Base-by-base conservation (phyloP, 1,284 basidiomycete species). In the Irpex sp. region DNA sequence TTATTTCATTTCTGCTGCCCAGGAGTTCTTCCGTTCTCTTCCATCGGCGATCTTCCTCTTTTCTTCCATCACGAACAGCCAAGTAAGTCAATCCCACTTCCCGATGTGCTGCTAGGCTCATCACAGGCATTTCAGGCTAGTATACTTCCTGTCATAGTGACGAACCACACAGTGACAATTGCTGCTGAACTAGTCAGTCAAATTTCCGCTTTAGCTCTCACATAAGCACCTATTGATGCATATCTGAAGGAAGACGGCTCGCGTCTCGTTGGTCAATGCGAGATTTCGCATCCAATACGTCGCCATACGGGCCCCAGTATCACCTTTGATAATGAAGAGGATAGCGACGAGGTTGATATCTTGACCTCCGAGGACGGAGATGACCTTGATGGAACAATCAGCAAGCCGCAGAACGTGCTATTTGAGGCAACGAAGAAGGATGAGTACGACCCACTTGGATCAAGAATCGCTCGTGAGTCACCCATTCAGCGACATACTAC, bases 41-140 rank as follows among this genome's bases (percentile, higher is more conserved):
- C 92, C 96, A 19, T 96, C 94, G 3, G 95, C 96, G 8, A 96
- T 99, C 68, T 99, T 98, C 75, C 79, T 98, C 48, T 98, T 99
- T 74, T 91, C 94, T 19, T 93, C 94, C 0, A 92, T 98, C 62
- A 96, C 96, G 0, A 92, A 88, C 69, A 92, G 91, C 68, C 78
- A 83, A 72, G 82, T 83, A 56, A 57, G 64, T 51, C 15, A 8
- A 57, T 17, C 37, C 40, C 56, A 8, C 6, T 13, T n/a, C 8
- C 36, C 34, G 17, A 40, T 9, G 13, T 19, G 15, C 21, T 31
- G 15, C 31, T 59, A 59, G 49, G 69, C 65, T 62, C 17, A 21
- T 5, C 34, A 36, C n/a, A 65, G 59, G 66, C 38, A 9, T 15
- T 7, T 13, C 73, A 92, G 85, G 92, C 91, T 15, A 85, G 86